Conservation (phyloP, 2,329 filamentous ascomycete species). For the Apiospora sp. region DNA sequence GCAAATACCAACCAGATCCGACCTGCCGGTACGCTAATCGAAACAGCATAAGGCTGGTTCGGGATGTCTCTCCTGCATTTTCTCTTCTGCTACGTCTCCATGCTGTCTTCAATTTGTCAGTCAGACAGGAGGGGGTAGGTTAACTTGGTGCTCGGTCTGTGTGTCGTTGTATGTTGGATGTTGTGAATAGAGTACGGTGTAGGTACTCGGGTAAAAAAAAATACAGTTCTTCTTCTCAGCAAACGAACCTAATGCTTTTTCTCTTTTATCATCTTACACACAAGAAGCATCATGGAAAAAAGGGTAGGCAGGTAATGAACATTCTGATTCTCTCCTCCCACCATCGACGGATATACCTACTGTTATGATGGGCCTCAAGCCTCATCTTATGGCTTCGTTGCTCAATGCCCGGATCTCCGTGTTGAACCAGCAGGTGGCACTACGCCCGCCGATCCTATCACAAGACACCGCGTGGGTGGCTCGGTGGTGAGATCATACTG, state of each 20-base stretch:
- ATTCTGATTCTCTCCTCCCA: neutral
- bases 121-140: neutral
- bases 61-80: neutral
- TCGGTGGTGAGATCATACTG: neutral
- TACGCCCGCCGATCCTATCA: neutral
- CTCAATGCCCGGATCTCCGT: neutral
- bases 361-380: neutral
- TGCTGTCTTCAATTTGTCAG: neutral
- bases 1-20: neutral
- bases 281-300: neutral
- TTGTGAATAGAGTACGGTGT: neutral
- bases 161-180: no score
- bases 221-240: neutral
- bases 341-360: neutral
- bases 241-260: conserved; percentile 2
- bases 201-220: neutral
- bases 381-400: no score
- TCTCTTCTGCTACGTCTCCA: neutral
- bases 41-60: conserved; percentile 3
- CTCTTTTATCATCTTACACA: neutral
- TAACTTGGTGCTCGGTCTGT: no score
- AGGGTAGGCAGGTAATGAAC: neutral
- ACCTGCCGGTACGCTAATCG: conserved; percentile 10
- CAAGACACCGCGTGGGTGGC: neutral
- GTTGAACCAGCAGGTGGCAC: neutral